phyloP scores from a whole-genome alignment of 108 stramenopile genomes.

The Mayamaea pseudoterrestris region DNA sequence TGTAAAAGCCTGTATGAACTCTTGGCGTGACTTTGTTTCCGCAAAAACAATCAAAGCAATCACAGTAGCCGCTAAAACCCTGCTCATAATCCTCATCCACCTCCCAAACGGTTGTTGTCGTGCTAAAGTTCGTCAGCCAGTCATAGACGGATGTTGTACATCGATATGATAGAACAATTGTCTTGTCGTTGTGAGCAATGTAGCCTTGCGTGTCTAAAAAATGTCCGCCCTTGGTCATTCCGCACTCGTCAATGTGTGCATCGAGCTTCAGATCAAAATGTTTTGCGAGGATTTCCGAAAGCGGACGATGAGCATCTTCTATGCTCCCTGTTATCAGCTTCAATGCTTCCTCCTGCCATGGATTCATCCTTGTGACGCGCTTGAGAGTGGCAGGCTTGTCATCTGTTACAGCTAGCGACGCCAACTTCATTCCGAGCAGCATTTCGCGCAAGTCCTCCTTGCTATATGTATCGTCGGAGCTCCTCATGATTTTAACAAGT shows the following conservation, averaged over 20 bases:
- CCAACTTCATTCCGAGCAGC: no score
- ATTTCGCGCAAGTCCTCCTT: no score
- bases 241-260: constrained; percentile 18
- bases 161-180: constrained; percentile 33
- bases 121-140: constrained; percentile 39
- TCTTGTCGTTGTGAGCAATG: constrained; percentile 51
- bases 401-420: no score
- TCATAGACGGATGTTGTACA: constrained; percentile 39
- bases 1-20: constrained; percentile 51
- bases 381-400: no score
- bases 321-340: constrained; percentile 33
- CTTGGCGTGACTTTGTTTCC: constrained; percentile 19
- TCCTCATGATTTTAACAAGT: no score
- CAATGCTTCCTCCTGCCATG: constrained; percentile 43
- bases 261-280: constrained; percentile 24
- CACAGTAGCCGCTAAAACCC: no score
- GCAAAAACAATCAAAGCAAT: constrained; percentile 9
- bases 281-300: constrained; percentile 23
- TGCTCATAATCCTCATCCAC: no score
- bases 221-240: constrained; percentile 15
- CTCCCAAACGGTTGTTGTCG: constrained; percentile 31
- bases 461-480: no score
- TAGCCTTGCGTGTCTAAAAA: constrained; percentile 45
- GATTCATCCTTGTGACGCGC: no score
- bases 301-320: constrained; percentile 36